These are phyloP conservation scores for Dendrobium chrysotoxum DNA, from an alignment of 106 monocot species.

Conservation along the genomic window DNA sequence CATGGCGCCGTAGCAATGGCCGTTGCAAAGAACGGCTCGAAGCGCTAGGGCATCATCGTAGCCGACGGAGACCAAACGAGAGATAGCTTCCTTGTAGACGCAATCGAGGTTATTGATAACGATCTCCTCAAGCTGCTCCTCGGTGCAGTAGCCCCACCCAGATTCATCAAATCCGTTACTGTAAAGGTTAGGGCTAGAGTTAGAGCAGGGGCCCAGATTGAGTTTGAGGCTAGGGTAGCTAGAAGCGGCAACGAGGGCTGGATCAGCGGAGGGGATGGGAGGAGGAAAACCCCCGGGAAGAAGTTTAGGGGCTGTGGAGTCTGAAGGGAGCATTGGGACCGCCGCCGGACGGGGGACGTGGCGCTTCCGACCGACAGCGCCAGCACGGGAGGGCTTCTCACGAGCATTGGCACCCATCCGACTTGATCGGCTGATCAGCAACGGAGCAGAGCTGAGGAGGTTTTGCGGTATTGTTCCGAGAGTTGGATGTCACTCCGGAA, in stretches of 20 bases:
- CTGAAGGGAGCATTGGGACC: not conserved
- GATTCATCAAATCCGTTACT: slow-evolving; percentile 18
- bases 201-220: slow-evolving; percentile 4
- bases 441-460: not conserved
- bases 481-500: too few relatives aligned
- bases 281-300: not conserved
- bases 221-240: not conserved
- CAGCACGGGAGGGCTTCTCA: slow-evolving; percentile 17
- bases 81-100: slow-evolving; percentile 65
- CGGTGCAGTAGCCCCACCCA: slow-evolving; percentile 76
- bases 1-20: slow-evolving; percentile 76
- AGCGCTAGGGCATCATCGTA: slow-evolving; percentile 53
- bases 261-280: not conserved
- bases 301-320: not conserved
- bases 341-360: slow-evolving; percentile 10
- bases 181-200: slow-evolving; percentile 7
- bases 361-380: not conserved
- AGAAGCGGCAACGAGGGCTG: not conserved
- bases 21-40: slow-evolving; percentile 54
- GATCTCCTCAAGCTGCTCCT: slow-evolving; percentile 80
- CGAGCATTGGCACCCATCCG: slow-evolving; percentile 23
- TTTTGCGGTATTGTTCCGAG: too few relatives aligned
- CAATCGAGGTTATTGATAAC: slow-evolving; percentile 67
- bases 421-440: not conserved
- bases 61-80: slow-evolving; percentile 48